Evolutionary conservation across 805 yeast species (phyloP), one percentile per base, ranked within the genome.

Genomic region (Candida montana): DNA sequence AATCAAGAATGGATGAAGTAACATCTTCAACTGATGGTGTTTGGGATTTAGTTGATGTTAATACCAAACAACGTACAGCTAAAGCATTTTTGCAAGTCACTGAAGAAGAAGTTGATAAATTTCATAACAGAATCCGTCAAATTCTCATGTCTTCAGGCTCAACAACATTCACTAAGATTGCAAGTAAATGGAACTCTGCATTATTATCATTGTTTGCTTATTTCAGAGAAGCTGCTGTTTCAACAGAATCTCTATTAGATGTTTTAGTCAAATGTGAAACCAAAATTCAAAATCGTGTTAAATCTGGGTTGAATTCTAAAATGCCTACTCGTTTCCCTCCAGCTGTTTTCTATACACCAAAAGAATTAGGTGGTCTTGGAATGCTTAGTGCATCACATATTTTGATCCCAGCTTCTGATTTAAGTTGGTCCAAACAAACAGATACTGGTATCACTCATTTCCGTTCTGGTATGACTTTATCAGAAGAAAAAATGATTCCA

Each of bases 251-350:
- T 5, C 65, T 93, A 27, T 67, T 93, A 10, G 96, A 90, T 58
- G 69, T 79, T 4, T 67, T 93, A 35, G 99, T 93, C 10, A 87
- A 84, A 55, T 78, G 95, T 50, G 99, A 93, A 56, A 90, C 96
- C 0, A 82, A 85, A 55, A 83, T 93, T 34, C 99, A 93, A 63
- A 93, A 90, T 41, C 73, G 95, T 50, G 96, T 93, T 16, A 93
- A 93, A 58, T 75, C 91, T 67, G 99, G 99, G 0, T 71, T 93
- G 46, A 93, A 93, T 55, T 91, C 98, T 12, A 93, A 93, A 63
- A 93, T 93, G 99, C 99, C 99, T 1, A 81, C 96, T 0, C 72
- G 99, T 42, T 93, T 93, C 65, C 99, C 99, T 3, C 99, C 99
- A 0, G 97, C 97, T 3, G 99, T 93, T 0, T 93, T 93, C 55